phyloP scores from a whole-genome alignment of 768 basidiomycete species.

The Mrakia blollopis region DNA sequence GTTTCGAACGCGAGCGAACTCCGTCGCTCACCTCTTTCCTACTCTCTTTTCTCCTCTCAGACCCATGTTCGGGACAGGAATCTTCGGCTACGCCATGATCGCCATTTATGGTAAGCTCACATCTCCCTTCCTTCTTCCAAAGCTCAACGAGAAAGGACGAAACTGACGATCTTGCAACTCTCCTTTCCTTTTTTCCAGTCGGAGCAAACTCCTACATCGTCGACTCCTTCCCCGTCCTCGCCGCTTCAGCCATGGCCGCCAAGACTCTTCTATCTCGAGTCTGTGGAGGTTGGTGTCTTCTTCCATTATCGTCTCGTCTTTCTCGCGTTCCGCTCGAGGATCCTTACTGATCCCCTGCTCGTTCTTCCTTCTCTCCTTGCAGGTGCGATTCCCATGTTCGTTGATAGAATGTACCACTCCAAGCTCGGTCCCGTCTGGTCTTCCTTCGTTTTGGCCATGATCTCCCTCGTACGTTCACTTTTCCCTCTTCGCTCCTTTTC shows the following conservation, averaged over 20 bases:
- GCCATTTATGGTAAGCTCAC: neutral
- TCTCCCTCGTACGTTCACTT: slow-evolving; percentile 17
- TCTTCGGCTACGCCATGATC: slow-evolving; percentile 13
- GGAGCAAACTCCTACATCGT: slow-evolving; percentile 26
- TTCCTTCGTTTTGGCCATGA: slow-evolving; percentile 10
- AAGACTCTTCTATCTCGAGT: slow-evolving; percentile 26
- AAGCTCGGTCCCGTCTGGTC: slow-evolving; percentile 18
- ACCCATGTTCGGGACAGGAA: neutral
- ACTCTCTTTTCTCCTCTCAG: neutral
- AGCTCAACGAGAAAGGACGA: no score
- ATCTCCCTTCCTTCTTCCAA: no score
- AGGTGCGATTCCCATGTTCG: slow-evolving; percentile 26
- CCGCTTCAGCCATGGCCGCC: slow-evolving; percentile 28
- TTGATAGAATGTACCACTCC: slow-evolving; percentile 24
- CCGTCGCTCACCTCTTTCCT: neutral
- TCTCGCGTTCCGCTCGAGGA: neutral
- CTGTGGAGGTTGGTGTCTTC: neutral
- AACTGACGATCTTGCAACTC: no score
- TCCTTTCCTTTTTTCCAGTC: neutral
- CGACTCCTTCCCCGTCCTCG: slow-evolving; percentile 25
- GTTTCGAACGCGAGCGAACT: neutral
- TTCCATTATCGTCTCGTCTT: neutral
- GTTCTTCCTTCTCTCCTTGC: neutral
- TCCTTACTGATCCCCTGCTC: neutral
- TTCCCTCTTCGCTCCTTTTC: neutral